phyloP scores from a whole-genome alignment of 2,329 filamentous ascomycete genomes.

The Lanzia echinophila region DNA sequence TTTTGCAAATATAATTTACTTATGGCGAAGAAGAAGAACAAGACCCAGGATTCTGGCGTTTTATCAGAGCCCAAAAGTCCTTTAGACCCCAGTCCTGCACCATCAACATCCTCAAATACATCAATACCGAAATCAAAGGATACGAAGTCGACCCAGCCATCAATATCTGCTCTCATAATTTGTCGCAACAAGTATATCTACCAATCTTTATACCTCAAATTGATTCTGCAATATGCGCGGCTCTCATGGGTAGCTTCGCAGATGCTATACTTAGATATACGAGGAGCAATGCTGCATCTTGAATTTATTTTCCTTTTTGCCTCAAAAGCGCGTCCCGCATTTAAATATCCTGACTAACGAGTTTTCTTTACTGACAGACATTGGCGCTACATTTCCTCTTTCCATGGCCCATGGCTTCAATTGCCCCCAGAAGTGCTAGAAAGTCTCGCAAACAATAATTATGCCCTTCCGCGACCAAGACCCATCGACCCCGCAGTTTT shows the following conservation, averaged over 20 bases:
- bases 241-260: background rate
- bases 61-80: slow-evolving; percentile 17
- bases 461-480: slow-evolving; percentile 66
- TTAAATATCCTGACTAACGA: background rate
- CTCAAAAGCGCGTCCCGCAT: slow-evolving; percentile 1
- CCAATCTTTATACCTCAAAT: background rate
- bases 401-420: slow-evolving; percentile 78
- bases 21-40: slow-evolving; percentile 45
- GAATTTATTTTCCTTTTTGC: background rate
- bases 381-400: slow-evolving; percentile 79
- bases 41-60: slow-evolving; percentile 32
- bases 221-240: background rate
- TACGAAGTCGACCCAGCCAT: slow-evolving; percentile 30
- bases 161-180: slow-evolving; percentile 48
- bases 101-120: slow-evolving; percentile 15
- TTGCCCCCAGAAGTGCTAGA: slow-evolving; percentile 74
- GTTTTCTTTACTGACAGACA: slow-evolving; percentile 46
- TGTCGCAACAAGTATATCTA: slow-evolving; percentile 62
- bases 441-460: slow-evolving; percentile 72
- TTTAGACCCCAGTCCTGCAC: slow-evolving; percentile 11
- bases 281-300: slow-evolving; percentile 1
- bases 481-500: slow-evolving; percentile 75
- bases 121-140: slow-evolving; percentile 25
- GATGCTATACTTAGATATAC: slow-evolving; percentile 2
- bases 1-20: slow-evolving; percentile 1